Conservation (phyloP, 108 stramenopile species). For the Fragilariopsis cylindrus region DNA sequence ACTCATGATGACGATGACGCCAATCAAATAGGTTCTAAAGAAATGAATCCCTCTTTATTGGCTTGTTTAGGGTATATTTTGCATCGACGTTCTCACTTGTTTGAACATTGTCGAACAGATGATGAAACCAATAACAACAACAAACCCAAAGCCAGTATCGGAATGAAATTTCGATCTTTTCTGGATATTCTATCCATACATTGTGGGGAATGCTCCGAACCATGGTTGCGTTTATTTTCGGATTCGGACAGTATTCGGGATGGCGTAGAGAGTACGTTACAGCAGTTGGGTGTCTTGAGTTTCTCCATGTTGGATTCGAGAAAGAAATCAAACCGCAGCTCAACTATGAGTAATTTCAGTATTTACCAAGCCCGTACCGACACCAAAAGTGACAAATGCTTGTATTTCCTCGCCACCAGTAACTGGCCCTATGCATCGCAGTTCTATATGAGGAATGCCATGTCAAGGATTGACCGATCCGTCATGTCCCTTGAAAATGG, state of each 20-base stretch:
- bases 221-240: slow-evolving; percentile 6
- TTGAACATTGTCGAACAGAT: background rate
- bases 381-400: background rate
- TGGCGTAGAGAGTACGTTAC: slow-evolving; percentile 1
- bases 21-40: background rate
- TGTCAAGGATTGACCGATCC: slow-evolving; percentile 7
- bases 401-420: background rate
- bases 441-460: slow-evolving; percentile 2
- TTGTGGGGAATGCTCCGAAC: slow-evolving; percentile 5
- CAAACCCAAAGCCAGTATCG: background rate
- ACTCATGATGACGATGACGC: background rate
- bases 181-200: slow-evolving; percentile 1
- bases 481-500: slow-evolving; percentile 10
- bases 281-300: slow-evolving; percentile 5
- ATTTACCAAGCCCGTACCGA: background rate
- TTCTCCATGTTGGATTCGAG: slow-evolving; percentile 2
- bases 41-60: background rate
- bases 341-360: background rate
- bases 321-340: background rate
- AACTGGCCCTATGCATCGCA: slow-evolving; percentile 5
- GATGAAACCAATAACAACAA: background rate
- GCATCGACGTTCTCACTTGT: slow-evolving; percentile 2
- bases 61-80: slow-evolving; percentile 13
- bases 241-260: background rate
- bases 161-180: background rate